Evolutionary conservation across 495 filamentous ascomycete genomes (phyloP).

Genomic region (Penicillium atrosanguineum): DNA sequence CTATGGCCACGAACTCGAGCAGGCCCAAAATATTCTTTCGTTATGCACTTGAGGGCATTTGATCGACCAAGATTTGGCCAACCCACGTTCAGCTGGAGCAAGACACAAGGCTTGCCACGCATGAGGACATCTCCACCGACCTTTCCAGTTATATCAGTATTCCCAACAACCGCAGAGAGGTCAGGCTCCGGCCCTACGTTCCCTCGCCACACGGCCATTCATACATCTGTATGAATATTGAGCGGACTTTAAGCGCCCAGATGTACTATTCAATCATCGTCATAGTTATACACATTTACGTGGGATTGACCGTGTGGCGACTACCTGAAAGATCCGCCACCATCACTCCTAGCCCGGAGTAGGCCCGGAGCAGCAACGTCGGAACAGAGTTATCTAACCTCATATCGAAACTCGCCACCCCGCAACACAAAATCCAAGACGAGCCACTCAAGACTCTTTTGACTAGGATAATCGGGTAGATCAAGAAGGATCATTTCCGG

Average conservation of each 20-base stretch:
- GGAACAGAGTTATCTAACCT: constrained; percentile 15
- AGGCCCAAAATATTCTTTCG: neutral
- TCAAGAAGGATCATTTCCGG: constrained; percentile 18
- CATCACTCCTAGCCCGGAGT: neutral
- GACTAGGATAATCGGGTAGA: constrained; percentile 1
- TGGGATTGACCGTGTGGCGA: neutral
- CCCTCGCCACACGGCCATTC: neutral
- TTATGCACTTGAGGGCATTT: neutral
- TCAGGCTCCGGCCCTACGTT: neutral
- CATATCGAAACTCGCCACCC: constrained; percentile 6
- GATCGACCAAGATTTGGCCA: neutral
- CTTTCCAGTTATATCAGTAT: neutral
- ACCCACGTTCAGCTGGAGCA: neutral
- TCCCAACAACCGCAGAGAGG: too few relatives aligned
- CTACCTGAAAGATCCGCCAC: neutral
- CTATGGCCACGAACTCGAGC: neutral
- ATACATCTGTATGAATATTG: neutral
- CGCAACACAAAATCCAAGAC: neutral
- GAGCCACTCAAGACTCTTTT: constrained; percentile 7
- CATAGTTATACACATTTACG: neutral
- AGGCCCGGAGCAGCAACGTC: neutral
- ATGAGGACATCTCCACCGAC: neutral
- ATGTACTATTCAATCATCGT: neutral
- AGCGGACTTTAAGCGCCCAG: neutral
- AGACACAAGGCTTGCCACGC: neutral